These are phyloP conservation scores for Elsinoe perseae DNA, from an alignment of 2,329 filamentous ascomycete genomes.

Conservation along the genomic window DNA sequence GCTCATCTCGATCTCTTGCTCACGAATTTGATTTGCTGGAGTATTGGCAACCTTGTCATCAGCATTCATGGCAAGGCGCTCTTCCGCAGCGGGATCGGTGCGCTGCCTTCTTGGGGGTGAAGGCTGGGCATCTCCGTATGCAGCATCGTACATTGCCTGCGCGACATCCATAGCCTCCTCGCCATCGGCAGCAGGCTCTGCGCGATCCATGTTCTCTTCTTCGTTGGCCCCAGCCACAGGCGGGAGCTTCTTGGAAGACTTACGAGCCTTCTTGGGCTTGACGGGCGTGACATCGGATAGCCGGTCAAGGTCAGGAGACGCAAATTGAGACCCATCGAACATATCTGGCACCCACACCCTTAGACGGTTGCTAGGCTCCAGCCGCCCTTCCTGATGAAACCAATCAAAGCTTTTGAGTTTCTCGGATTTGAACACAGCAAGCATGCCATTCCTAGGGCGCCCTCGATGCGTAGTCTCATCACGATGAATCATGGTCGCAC, in stretches of 20 bases:
- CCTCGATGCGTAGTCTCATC: slow-evolving; percentile 27
- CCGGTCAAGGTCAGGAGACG: neutral
- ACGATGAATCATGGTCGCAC: slow-evolving; percentile 30
- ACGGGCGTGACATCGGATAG: neutral
- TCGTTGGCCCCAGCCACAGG: neutral
- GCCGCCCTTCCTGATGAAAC: slow-evolving; percentile 23
- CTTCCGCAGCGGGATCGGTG: neutral
- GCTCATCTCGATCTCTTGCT: too few species aligned
- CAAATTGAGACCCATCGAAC: neutral
- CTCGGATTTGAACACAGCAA: slow-evolving; percentile 36
- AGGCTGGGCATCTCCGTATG: neutral
- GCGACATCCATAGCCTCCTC: neutral
- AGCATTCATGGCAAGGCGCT: neutral
- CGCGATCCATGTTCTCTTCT: neutral
- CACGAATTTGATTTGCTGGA: neutral
- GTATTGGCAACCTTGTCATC: neutral
- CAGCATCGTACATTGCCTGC: neutral
- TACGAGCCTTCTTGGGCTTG: neutral
- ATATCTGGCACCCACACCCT: neutral
- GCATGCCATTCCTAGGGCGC: slow-evolving; percentile 36
- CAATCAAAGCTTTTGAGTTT: slow-evolving; percentile 31
- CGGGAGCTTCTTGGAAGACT: neutral
- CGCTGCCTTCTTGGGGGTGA: neutral
- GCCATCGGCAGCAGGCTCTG: neutral
- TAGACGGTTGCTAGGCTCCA: neutral